Conservation (phyloP, 129 eudicot genomes). For the Flaveria brownii region DNA sequence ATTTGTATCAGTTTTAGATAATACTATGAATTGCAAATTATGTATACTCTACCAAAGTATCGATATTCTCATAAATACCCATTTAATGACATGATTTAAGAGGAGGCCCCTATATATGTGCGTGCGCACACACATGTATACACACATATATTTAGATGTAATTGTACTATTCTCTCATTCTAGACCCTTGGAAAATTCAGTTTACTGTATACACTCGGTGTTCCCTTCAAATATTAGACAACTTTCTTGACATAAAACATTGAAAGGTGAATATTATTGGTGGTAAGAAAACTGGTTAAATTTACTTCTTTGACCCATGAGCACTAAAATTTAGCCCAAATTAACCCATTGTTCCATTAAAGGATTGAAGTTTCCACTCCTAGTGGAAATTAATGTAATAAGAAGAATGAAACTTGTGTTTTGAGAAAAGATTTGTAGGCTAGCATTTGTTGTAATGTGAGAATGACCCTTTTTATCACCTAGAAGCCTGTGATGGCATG, state of each 20-base stretch:
- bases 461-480: background rate
- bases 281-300: background rate
- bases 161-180: too few relatives aligned
- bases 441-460: background rate
- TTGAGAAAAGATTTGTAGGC: background rate
- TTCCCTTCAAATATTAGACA: too few relatives aligned
- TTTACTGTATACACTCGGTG: too few relatives aligned
- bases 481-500: background rate
- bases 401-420: conserved; percentile 10
- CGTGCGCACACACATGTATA: background rate
- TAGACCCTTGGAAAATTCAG: too few relatives aligned
- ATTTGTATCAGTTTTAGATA: background rate
- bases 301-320: background rate
- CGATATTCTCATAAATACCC: background rate
- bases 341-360: background rate
- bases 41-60: background rate
- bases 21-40: background rate
- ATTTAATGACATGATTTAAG: background rate
- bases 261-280: too few relatives aligned
- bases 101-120: background rate
- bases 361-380: background rate
- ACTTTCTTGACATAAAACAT: too few relatives aligned
- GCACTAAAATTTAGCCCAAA: background rate
- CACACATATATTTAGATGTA: too few relatives aligned
- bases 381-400: background rate